Conservation (phyloP, 257 asterid species). For the Avicennia marina region DNA sequence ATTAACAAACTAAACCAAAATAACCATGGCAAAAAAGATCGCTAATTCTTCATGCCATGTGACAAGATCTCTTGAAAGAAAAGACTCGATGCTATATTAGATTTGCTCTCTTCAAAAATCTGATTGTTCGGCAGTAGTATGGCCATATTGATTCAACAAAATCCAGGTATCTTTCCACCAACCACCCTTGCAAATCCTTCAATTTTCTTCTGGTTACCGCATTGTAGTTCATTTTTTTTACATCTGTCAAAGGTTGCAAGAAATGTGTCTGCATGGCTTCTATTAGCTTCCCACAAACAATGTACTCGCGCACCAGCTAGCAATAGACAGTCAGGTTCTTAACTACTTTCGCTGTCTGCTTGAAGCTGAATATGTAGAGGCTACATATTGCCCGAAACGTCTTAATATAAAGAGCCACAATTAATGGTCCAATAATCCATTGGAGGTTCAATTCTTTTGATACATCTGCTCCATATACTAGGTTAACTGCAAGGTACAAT, state of each 20-base stretch:
- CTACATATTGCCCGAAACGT: constrained; percentile 43
- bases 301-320: constrained; percentile 11
- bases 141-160: constrained; percentile 74
- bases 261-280: constrained; percentile 31
- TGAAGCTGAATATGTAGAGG: constrained; percentile 42
- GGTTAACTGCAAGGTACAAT: constrained; percentile 50
- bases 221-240: constrained; percentile 33
- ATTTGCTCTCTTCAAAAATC: too few species aligned
- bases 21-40: too few species aligned
- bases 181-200: constrained; percentile 41
- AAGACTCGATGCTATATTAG: too few species aligned
- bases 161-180: constrained; percentile 62
- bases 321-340: constrained; percentile 45
- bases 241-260: constrained; percentile 26
- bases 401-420: constrained; percentile 56
- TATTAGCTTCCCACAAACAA: constrained; percentile 46
- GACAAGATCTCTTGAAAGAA: too few species aligned
- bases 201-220: constrained; percentile 29
- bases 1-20: too few species aligned
- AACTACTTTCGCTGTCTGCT: constrained; percentile 46
- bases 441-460: background rate
- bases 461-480: constrained; percentile 56
- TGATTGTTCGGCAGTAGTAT: too few species aligned
- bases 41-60: too few species aligned
- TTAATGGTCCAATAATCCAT: constrained; percentile 80